Conservation (phyloP, 1,139 yeast species). For the Hyphopichia burtonii region DNA sequence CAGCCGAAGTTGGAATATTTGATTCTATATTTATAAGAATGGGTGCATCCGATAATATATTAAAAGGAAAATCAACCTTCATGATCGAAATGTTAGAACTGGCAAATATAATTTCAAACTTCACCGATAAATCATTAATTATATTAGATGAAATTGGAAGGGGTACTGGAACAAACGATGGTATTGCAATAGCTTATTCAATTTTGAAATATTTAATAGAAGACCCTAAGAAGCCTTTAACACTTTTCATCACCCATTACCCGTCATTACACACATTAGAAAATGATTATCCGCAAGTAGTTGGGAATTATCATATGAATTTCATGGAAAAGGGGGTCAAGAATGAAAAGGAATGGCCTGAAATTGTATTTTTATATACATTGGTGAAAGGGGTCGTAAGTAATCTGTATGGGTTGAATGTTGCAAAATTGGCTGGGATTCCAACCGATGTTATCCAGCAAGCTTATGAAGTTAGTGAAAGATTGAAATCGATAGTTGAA, state of each 20-base stretch:
- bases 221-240: constrained; percentile 47
- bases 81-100: constrained; percentile 75
- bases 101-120: constrained; percentile 47
- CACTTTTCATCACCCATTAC: constrained; percentile 85
- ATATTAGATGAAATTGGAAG: constrained; percentile 86
- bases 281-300: constrained; percentile 32
- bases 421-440: constrained; percentile 69
- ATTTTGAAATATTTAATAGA: constrained; percentile 64
- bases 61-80: constrained; percentile 71
- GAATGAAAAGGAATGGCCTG: constrained; percentile 34
- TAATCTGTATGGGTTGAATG: constrained; percentile 76
- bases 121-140: constrained; percentile 53
- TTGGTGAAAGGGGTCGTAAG: constrained; percentile 58
- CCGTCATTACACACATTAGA: constrained; percentile 66
- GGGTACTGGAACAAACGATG: constrained; percentile 89
- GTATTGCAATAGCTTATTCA: constrained; percentile 81
- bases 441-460: constrained; percentile 47
- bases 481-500: constrained; percentile 34
- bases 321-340: constrained; percentile 45
- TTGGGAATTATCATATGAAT: constrained; percentile 75
- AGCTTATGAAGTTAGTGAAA: constrained; percentile 50
- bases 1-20: constrained; percentile 55
- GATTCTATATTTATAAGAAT: constrained; percentile 57
- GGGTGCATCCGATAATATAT: constrained; percentile 75
- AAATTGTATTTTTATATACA: constrained; percentile 60